A percentile compares a stretch with the other conserved stretches of the same genome.
phyloP scores from a whole-genome alignment of 352 stramenopile genomes.

The Stephanocyclus meneghinianus region DNA sequence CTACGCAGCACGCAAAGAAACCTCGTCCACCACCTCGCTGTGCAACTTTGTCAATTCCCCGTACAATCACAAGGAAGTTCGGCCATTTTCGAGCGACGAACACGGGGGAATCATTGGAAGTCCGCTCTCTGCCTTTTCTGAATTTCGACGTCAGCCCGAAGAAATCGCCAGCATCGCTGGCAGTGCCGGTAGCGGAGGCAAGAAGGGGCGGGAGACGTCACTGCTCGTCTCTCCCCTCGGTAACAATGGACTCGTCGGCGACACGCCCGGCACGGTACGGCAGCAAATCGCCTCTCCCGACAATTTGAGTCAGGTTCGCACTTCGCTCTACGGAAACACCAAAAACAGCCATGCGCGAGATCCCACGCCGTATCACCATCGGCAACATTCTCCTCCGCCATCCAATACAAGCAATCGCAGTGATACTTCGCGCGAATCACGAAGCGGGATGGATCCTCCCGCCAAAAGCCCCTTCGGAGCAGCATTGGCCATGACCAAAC shows the following conservation, averaged over 20 bases:
- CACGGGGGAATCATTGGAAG: constrained; percentile 25
- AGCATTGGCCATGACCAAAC: background rate
- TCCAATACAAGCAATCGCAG: background rate
- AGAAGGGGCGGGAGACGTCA: constrained; percentile 29
- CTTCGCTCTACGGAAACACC: background rate
- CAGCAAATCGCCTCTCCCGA: background rate
- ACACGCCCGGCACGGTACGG: constrained; percentile 15
- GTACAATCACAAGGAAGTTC: background rate
- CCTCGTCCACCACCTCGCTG: constrained; percentile 5
- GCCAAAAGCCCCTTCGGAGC: constrained; percentile 21
- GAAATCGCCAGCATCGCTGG: background rate
- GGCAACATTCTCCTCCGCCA: background rate
- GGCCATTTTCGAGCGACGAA: constrained; percentile 5
- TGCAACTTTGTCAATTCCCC: constrained; percentile 22
- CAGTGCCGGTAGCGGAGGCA: background rate
- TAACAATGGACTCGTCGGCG: background rate
- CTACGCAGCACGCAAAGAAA: background rate
- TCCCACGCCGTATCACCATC: constrained; percentile 40
- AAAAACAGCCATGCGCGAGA: constrained; percentile 5
- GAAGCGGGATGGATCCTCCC: constrained; percentile 36
- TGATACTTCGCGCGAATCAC: constrained; percentile 1
- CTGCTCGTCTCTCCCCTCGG: constrained; percentile 26
- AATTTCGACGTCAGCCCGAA: background rate
- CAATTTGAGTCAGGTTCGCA: constrained; percentile 4
- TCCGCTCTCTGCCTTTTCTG: constrained; percentile 40